Conservation (phyloP, 2,329 filamentous ascomycete species). For the Ploettnerulaceae sp. region DNA sequence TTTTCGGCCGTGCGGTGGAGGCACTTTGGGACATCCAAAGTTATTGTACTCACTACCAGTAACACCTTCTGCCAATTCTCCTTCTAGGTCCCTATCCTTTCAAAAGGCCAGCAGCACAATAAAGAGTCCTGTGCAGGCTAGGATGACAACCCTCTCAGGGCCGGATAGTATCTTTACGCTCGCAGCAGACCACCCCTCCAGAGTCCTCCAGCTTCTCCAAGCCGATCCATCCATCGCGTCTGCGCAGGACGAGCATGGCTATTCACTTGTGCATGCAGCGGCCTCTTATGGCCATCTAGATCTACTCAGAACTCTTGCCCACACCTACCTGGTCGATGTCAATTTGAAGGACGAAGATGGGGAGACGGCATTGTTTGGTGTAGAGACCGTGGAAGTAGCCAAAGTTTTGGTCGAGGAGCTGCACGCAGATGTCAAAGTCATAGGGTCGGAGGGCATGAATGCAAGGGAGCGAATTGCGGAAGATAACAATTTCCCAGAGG, state of each 20-base stretch:
- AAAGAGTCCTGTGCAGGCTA: no score
- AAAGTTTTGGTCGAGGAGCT: slow-evolving; percentile 78
- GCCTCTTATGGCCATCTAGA: slow-evolving; percentile 86
- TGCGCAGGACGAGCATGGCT: slow-evolving; percentile 83
- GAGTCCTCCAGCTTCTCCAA: slow-evolving; percentile 69
- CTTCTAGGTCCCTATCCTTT: no score
- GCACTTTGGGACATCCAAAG: not conserved
- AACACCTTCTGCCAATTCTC: no score
- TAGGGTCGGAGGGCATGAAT: slow-evolving; percentile 71
- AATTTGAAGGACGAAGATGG: slow-evolving; percentile 85
- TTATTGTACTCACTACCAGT: no score
- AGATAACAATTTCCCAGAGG: slow-evolving; percentile 72
- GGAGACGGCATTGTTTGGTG: slow-evolving; percentile 93
- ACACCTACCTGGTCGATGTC: slow-evolving; percentile 71
- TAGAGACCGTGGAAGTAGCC: slow-evolving; percentile 75
- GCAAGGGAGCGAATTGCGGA: slow-evolving; percentile 74
- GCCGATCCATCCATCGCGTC: slow-evolving; percentile 71
- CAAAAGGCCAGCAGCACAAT: no score
- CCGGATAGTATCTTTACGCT: slow-evolving; percentile 62
- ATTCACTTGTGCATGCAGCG: slow-evolving; percentile 89
- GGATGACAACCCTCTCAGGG: slow-evolving; percentile 14
- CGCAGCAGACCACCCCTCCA: slow-evolving; percentile 74
- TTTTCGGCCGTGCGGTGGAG: slow-evolving; percentile 3
- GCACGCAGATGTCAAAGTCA: slow-evolving; percentile 58
- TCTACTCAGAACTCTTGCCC: slow-evolving; percentile 70